phyloP scores from a whole-genome alignment of 2,329 filamentous ascomycete genomes.

The Bimuria novae-zelandiae region DNA sequence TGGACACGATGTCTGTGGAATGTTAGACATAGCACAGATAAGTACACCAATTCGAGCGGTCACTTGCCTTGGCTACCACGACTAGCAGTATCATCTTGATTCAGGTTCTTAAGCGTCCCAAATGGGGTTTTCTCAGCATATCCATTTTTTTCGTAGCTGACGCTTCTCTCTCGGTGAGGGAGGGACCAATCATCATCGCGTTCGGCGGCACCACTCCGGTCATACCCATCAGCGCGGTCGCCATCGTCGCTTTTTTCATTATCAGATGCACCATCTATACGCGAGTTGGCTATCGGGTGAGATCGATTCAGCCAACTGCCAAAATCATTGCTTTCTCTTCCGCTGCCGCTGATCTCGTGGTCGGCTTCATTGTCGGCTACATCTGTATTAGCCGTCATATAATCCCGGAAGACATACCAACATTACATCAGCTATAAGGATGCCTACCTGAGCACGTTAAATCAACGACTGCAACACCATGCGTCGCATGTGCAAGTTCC shows the following conservation, averaged over 20 bases:
- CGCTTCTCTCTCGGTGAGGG: background rate
- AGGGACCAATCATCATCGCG: background rate
- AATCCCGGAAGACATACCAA: background rate
- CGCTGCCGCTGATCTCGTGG: slow-evolving; percentile 9
- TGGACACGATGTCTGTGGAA: slow-evolving; percentile 13
- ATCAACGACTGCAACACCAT: slow-evolving; percentile 12
- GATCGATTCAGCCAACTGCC: background rate
- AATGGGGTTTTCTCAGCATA: background rate
- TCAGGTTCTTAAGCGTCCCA: background rate
- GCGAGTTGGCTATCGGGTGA: background rate
- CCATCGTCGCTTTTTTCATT: background rate
- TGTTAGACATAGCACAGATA: slow-evolving; percentile 15
- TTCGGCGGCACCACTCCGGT: background rate
- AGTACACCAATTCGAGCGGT: slow-evolving; percentile 6
- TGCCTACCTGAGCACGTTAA: slow-evolving; percentile 17
- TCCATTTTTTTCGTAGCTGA: background rate
- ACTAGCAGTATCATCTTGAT: slow-evolving; percentile 7
- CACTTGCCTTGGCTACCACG: slow-evolving; percentile 15
- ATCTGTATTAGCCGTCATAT: slow-evolving; percentile 9
- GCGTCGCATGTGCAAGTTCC: background rate
- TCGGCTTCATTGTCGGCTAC: slow-evolving; percentile 8
- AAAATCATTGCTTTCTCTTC: slow-evolving; percentile 9
- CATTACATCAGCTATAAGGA: slow-evolving; percentile 2
- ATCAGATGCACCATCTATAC: background rate
- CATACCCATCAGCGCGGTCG: background rate